Base-by-base conservation (phyloP, 1,284 basidiomycete species). In the Melampsora americana region DNA sequence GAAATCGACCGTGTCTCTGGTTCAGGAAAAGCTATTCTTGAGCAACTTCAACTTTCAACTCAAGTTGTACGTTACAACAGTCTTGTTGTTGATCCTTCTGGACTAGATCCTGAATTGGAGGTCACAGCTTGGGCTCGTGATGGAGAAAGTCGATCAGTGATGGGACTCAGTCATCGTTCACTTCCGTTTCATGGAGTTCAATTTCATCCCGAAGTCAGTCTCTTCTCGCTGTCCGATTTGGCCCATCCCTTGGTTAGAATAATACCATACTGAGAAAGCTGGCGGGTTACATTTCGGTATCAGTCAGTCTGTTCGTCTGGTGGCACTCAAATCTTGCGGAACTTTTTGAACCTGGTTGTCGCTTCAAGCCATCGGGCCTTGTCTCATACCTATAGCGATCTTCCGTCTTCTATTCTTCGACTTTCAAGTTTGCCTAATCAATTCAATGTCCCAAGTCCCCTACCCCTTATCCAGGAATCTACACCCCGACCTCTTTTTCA, bases 161-260 rank as follows among this genome's bases (percentile, higher is more conserved):
- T 82, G 77, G 85, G 83, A 0, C 69, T 86, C n/a, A 77, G 78
- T 35, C 93, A 95, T 81, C 85, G 80, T 61, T 82, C 80, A 14
- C 87, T 86, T 78, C 92, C 94, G 0, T 91, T 95, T 79, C 95
- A 90, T 89, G 93, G 92, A 2, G 93, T 98, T 1, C 95, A 98
- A 82, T 98, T 96, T 81, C 95, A 98, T 82, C 95, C 95, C 0
- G 95, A 95, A 75, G 83, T 92, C 89, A 9, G 87, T 88, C 30
- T 32, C 30, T 61, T 61, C 16, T 32, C 23, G 60, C n/a, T 53
- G 18, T 53, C 50, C 18, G 14, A 20, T 20, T 20, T 18, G 18
- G 50, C 2, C 14, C 50, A 23, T 4, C 14, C 50, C 14, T 20
- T 18, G 23, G 50, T 20, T 18, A 16, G 5, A 12, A 18, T 16